Conservation (phyloP, 768 basidiomycete species). For the Mycena belliarum region DNA sequence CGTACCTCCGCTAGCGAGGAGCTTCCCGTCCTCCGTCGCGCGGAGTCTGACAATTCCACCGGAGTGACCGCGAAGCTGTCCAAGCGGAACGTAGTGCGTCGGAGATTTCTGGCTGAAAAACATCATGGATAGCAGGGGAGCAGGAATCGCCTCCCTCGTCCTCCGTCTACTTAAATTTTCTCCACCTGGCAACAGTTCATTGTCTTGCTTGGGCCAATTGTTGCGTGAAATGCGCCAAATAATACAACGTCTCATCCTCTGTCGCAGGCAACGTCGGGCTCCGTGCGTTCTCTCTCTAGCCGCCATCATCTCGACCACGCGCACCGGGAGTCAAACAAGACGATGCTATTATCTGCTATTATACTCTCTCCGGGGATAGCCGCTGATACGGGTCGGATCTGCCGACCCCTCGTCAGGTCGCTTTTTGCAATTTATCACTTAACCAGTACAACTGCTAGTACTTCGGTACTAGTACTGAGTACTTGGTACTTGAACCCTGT, state of each 20-base stretch:
- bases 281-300: neutral
- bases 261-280: neutral
- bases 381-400: no score
- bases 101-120: constrained; percentile 4
- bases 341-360: neutral
- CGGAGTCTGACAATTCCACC: constrained; percentile 13
- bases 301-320: constrained; percentile 8
- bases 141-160: neutral
- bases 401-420: no score
- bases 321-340: neutral
- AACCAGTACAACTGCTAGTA: no score
- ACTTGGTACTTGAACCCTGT: no score
- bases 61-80: constrained; percentile 15
- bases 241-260: constrained; percentile 11
- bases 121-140: constrained; percentile 3
- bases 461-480: no score
- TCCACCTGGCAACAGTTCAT: no score
- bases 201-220: no score
- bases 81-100: constrained; percentile 7
- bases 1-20: constrained; percentile 19
- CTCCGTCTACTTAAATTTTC: neutral
- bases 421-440: no score
- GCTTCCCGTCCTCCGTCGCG: constrained; percentile 15
- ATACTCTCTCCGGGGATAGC: neutral
- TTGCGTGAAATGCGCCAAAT: constrained; percentile 8